Percentiles rank a stretch among this genome's conserved stretches.
phyloP scores from a whole-genome alignment of 495 filamentous ascomycete species.

The Daldinia caldariorum region DNA sequence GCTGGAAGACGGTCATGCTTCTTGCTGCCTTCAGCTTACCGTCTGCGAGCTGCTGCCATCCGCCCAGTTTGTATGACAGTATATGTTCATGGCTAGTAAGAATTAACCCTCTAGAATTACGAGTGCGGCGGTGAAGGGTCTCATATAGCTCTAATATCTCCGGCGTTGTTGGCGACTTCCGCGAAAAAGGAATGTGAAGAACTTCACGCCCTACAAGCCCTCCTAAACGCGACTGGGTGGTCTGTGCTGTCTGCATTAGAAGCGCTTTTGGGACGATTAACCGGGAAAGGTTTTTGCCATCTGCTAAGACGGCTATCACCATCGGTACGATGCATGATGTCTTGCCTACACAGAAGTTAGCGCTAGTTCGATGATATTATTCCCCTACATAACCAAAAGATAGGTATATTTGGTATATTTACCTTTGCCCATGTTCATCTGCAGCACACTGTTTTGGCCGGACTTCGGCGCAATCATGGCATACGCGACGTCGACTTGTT shows the following conservation, averaged over 20 bases:
- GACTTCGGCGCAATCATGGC: slow-evolving; percentile 60
- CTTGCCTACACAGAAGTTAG: slow-evolving; percentile 48
- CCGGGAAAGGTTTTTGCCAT: slow-evolving; percentile 54
- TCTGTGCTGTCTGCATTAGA: slow-evolving; percentile 61
- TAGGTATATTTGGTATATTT: slow-evolving; percentile 44
- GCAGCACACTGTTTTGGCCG: slow-evolving; percentile 62
- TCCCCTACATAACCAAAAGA: no score
- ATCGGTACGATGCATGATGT: slow-evolving; percentile 67
- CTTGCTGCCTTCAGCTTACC: slow-evolving; percentile 49
- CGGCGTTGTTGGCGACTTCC: slow-evolving; percentile 51
- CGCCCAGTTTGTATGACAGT: slow-evolving; percentile 63
- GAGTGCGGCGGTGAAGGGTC: slow-evolving; percentile 50
- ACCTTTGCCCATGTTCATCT: slow-evolving; percentile 65
- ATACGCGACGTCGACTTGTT: slow-evolving; percentile 63
- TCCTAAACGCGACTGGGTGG: slow-evolving; percentile 58
- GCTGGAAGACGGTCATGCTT: slow-evolving; percentile 57
- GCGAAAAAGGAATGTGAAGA: slow-evolving; percentile 62
- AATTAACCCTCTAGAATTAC: slow-evolving; percentile 52
- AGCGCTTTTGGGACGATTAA: slow-evolving; percentile 64
- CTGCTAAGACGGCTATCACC: slow-evolving; percentile 59
- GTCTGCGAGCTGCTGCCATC: slow-evolving; percentile 58
- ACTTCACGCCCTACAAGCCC: slow-evolving; percentile 59
- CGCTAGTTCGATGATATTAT: not conserved
- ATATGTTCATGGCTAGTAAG: slow-evolving; percentile 62
- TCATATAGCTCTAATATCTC: slow-evolving; percentile 49